Evolutionary conservation across 768 basidiomycete genomes (phyloP).

Genomic region (Agrocybe praecox): DNA sequence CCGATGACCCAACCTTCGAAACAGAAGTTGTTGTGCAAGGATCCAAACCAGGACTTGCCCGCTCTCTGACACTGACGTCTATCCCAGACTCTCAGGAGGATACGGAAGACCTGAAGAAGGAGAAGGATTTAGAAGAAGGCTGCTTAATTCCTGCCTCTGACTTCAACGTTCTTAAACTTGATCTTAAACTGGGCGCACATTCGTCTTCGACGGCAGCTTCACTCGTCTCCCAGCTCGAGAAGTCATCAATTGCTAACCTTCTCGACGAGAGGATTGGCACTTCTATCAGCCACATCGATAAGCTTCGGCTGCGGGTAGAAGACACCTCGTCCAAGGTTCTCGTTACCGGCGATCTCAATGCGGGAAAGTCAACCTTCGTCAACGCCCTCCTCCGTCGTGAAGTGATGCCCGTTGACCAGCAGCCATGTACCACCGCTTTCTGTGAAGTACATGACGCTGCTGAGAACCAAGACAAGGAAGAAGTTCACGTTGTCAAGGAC

Average conservation of each 20-base stretch:
- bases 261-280: constrained; percentile 81
- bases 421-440: constrained; percentile 96
- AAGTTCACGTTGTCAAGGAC: constrained; percentile 81
- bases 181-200: constrained; percentile 86
- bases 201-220: constrained; percentile 64
- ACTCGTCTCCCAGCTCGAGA: constrained; percentile 91
- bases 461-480: constrained; percentile 79
- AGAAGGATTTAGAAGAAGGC: constrained; percentile 30
- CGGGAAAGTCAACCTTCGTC: constrained; percentile 98
- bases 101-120: constrained; percentile 32
- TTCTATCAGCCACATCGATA: constrained; percentile 78
- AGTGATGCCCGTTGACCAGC: constrained; percentile 97
- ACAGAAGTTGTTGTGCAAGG: constrained; percentile 67
- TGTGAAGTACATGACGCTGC: constrained; percentile 94
- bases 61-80: constrained; percentile 61
- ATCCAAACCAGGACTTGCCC: constrained; percentile 48
- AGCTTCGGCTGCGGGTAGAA: constrained; percentile 82
- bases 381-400: constrained; percentile 90
- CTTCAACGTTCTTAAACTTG: constrained; percentile 88
- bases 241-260: constrained; percentile 89
- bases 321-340: constrained; percentile 96
- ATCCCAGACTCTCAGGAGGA: constrained; percentile 49
- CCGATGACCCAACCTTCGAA: constrained; percentile 73
- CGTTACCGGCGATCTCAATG: constrained; percentile 97
- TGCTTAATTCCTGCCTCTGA: constrained; percentile 53